Percentiles rank a stretch among this genome's conserved stretches.
phyloP scores from a whole-genome alignment of 805 yeast species.

The Blastobotrys terrestris region DNA sequence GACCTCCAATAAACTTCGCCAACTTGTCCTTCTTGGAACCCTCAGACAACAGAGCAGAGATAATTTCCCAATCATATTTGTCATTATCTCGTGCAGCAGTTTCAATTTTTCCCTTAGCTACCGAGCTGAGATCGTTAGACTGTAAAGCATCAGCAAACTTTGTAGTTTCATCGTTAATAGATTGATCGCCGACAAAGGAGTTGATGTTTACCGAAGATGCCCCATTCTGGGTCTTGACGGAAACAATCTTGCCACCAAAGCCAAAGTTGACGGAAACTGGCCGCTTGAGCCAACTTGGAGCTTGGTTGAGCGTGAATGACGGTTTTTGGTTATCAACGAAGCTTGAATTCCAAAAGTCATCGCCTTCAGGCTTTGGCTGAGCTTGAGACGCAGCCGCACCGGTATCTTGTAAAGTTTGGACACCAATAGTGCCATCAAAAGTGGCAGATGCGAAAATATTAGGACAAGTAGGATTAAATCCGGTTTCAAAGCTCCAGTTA shows the following conservation, averaged over 20 bases:
- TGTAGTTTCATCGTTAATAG: constrained; percentile 32
- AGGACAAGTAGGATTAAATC: constrained; percentile 83
- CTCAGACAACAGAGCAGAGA: constrained; percentile 30
- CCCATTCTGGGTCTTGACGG: constrained; percentile 41
- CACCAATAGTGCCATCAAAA: constrained; percentile 72
- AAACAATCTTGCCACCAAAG: constrained; percentile 84
- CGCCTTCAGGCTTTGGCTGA: constrained; percentile 42
- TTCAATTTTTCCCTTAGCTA: constrained; percentile 16
- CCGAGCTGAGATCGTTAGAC: constrained; percentile 16
- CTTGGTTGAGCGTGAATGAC: constrained; percentile 61
- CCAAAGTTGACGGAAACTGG: constrained; percentile 79
- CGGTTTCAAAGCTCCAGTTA: constrained; percentile 88
- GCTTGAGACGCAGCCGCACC: constrained; percentile 36
- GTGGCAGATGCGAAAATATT: constrained; percentile 64
- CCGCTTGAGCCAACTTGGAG: constrained; percentile 83
- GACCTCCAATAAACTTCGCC: constrained; percentile 17
- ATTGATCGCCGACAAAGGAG: constrained; percentile 35
- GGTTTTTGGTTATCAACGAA: constrained; percentile 44
- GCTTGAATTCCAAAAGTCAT: constrained; percentile 75
- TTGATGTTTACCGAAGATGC: constrained; percentile 36
- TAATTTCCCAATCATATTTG: constrained; percentile 33
- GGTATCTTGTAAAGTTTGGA: constrained; percentile 87
- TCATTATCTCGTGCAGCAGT: constrained; percentile 18
- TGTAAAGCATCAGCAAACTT: constrained; percentile 52
- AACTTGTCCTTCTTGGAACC: constrained; percentile 22